Conservation (phyloP, 305 asterid species). For the Fraxinus greggii region DNA sequence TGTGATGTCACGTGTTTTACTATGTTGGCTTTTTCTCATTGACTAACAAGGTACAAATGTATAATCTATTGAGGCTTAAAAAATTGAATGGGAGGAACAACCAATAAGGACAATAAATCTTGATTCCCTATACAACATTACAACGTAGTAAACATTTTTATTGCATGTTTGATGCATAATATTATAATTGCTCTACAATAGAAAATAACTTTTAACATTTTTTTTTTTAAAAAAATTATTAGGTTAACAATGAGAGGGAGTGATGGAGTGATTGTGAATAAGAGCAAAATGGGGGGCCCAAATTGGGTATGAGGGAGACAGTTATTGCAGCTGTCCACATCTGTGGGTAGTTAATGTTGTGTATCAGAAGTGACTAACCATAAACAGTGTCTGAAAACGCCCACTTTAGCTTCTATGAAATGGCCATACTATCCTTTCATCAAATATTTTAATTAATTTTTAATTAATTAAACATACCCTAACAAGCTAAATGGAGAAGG, state of each 20-base stretch:
- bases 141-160: background rate
- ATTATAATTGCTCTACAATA: background rate
- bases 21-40: background rate
- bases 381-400: background rate
- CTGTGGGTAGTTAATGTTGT: conserved; percentile 8
- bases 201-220: background rate
- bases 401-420: background rate
- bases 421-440: background rate
- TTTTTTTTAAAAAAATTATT: background rate
- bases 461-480: background rate
- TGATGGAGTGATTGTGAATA: background rate
- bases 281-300: background rate
- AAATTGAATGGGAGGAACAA: background rate
- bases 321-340: conserved; percentile 2
- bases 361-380: background rate
- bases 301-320: background rate
- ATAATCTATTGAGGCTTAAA: background rate
- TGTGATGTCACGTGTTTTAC: background rate
- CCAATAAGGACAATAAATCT: background rate
- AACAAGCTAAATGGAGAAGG: background rate
- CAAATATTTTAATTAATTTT: background rate
- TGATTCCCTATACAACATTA: background rate
- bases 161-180: background rate
- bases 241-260: background rate
- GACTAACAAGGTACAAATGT: background rate